Base-by-base conservation (phyloP, 768 basidiomycete genomes). In the Suillus tomentosus region DNA sequence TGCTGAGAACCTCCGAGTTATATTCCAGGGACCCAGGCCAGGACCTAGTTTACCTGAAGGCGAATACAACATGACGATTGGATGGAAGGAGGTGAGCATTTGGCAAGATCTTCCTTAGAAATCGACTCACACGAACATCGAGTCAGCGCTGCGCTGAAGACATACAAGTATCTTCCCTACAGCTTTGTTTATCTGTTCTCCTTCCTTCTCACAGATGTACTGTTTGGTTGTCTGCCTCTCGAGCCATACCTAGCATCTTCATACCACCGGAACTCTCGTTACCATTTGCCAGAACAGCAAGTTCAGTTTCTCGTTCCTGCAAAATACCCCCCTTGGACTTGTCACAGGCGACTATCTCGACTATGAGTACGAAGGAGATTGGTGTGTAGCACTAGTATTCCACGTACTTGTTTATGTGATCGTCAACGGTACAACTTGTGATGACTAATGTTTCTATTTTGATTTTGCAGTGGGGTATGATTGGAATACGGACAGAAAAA, bases 211-310 rank as follows among this genome's bases (percentile, higher is more conserved):
- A 88, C 90, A 3, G 89, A 92, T 70, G 90, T 87, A 66, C 85
- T 79, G 14, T 19, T n/a, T 40, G 5, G 57, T 61, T 15, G 22
- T 34, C 42, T 51, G 1, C 15, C 3, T 22, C 11, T 14, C 31
- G 6, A 3, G 3, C 11, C 36, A 34, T 64, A 13, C 40, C 58
- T 59, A 19, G 19, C 56, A 15, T 63, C n/a, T 51, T 50, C 39
- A 92, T 76, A 93, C 92, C 0, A 92, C 91, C 0, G 86, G 86
- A 11, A 91, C 90, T 0, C 80, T 94, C 0, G 82, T 93, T 7
- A 76, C 82, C 1, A 91, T 94, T 51, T 90, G 88, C 70, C 92
- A 93, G 68, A 93, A 93, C 71, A 84, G 90, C 73, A 87, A 89
- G 75, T 92, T 94, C 75, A 75, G 75, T 27, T 27, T 10, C 75